Evolutionary conservation across 768 basidiomycete species (phyloP), one percentile per base, ranked within the genome.

Genomic region (Xerocomellus intermedius): DNA sequence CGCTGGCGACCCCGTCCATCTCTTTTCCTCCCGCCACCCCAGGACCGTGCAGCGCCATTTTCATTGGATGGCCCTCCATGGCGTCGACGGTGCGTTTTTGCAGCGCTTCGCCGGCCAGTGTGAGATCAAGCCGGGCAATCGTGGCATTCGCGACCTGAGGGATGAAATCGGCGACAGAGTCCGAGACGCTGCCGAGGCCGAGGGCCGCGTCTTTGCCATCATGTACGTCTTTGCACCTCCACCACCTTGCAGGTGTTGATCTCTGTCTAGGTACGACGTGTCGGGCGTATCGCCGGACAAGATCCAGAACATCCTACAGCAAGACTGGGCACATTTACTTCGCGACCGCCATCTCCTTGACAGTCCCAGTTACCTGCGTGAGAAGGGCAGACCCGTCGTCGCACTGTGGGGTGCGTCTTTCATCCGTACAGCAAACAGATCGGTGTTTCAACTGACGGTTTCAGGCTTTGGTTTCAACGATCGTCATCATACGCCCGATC

Each of bases 141-240:
- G 79, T n/a, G 86, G 81, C 3, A 80, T 89, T 19, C 74, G 79
- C 58, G 68, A 79, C 16, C 71, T 88, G 50, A 78, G 91, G 26
- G 91, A 94, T 58, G 87, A 91, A 64, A 78, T 93, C 1, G 82
- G 87, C 3, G 79, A 87, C 52, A 75, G 79, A 12, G 91, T 93
- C 17, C 74, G 79, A 57, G 86, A 86, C 60, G 89, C 89, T 17
- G 89, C 90, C 2, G 91, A 93, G 74, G 77, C 78, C 45, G 87
- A 92, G 62, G 89, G 87, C 2, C 75, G 91, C 44, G 89, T 90
- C 6, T 93, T 84, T 69, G 86, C 91, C 12, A 87, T 92, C 58
- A 94, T 94, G 91, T 91, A 56, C 63, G 88, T 67, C 22, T 50
- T 8, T 19, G 16, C 36, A 3, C 26, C 24, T 22, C n/a, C 39